Conservation (phyloP, 2,329 filamentous ascomycete genomes). For the Camptophora hylomeconis region DNA sequence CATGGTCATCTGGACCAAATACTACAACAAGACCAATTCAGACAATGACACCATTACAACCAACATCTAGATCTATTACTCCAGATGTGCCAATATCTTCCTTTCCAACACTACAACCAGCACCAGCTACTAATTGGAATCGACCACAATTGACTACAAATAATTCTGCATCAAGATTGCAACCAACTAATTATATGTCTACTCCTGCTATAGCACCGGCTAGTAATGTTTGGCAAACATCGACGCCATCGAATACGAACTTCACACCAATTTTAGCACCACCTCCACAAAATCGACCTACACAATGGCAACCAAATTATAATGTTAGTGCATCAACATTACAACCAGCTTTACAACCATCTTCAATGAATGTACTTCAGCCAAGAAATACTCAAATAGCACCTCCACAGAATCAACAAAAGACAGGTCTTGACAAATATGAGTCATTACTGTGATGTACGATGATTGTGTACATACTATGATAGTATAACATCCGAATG, state of each 20-base stretch:
- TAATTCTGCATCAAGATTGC: no score
- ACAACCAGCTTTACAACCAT: conserved; percentile 7
- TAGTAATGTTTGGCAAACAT: conserved; percentile 5
- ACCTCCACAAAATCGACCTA: no score
- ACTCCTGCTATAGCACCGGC: conserved; percentile 46
- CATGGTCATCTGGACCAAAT: conserved; percentile 23
- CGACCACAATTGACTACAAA: no score
- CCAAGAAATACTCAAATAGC: conserved; percentile 1
- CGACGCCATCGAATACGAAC: neutral
- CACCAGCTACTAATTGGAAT: conserved; percentile 18
- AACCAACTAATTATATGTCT: conserved; percentile 33
- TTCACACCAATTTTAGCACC: neutral
- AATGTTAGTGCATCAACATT: conserved; percentile 6
- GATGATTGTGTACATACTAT: conserved; percentile 1
- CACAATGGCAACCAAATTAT: no score
- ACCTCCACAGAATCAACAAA: conserved; percentile 20
- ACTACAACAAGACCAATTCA: conserved; percentile 8
- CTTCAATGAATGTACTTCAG: conserved; percentile 11
- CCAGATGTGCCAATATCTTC: conserved; percentile 36
- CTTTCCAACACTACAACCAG: conserved; percentile 35
- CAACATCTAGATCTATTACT: conserved; percentile 34
- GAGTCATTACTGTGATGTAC: conserved; percentile 38
- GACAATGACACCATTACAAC: conserved; percentile 17
- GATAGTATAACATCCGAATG: no score
- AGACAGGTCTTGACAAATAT: conserved; percentile 40